phyloP scores from a whole-genome alignment of 106 monocot species.

The Dendrobium huoshanense region DNA sequence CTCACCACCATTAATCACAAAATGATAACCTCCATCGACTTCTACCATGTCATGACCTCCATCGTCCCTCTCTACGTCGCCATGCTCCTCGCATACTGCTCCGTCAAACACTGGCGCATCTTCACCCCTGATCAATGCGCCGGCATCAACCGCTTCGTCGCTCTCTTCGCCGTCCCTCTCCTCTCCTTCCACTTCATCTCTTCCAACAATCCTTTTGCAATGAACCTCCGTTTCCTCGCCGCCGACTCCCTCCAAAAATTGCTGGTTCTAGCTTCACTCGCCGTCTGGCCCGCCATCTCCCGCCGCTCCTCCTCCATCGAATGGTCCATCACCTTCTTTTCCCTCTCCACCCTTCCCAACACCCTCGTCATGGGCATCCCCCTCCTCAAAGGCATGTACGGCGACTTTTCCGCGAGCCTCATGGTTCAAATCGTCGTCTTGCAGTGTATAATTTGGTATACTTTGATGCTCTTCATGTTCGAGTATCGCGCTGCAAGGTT shows the following conservation, averaged over 20 bases:
- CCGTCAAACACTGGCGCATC: slow-evolving; percentile 60
- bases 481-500: slow-evolving; percentile 70
- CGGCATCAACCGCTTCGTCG: slow-evolving; percentile 63
- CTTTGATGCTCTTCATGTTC: slow-evolving; percentile 88
- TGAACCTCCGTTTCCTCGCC: slow-evolving; percentile 67
- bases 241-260: slow-evolving; percentile 76
- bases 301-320: slow-evolving; percentile 42
- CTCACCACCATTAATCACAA: neutral
- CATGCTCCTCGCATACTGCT: slow-evolving; percentile 58
- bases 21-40: slow-evolving; percentile 46
- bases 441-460: slow-evolving; percentile 98
- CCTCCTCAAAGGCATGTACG: slow-evolving; percentile 84
- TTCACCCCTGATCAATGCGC: slow-evolving; percentile 59
- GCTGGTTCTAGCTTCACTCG: slow-evolving; percentile 39
- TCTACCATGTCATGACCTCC: slow-evolving; percentile 73
- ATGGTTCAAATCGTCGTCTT: slow-evolving; percentile 96
- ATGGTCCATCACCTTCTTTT: slow-evolving; percentile 92
- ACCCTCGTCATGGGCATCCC: slow-evolving; percentile 98
- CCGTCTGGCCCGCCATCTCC: slow-evolving; percentile 42
- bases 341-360: slow-evolving; percentile 88
- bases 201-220: slow-evolving; percentile 50
- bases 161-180: slow-evolving; percentile 37
- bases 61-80: slow-evolving; percentile 72
- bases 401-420: slow-evolving; percentile 67
- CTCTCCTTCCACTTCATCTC: slow-evolving; percentile 56